These are phyloP conservation scores for Arctium lappa DNA, from an alignment of 129 eudicot genomes.

Conservation along the genomic window DNA sequence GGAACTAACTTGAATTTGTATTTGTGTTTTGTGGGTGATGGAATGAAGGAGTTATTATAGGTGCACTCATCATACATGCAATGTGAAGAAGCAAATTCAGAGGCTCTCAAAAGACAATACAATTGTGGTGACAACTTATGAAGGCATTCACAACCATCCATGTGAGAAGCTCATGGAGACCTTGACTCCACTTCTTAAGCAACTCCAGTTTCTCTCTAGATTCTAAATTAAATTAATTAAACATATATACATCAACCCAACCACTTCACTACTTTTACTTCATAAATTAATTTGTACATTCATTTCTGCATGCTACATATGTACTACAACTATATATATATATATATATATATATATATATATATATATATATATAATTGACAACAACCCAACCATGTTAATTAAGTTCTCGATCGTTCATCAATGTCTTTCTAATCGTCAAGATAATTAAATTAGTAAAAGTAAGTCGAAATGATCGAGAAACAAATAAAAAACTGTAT, in stretches of 20 bases:
- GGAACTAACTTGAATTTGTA: background rate
- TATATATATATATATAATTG: background rate
- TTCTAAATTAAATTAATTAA: constrained; percentile 32
- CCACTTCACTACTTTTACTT: background rate
- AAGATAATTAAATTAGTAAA: no score
- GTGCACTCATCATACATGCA: constrained; percentile 97
- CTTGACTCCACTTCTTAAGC: constrained; percentile 84
- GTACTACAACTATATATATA: background rate
- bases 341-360: no score
- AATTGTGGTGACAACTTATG: constrained; percentile 90
- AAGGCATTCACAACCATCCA: constrained; percentile 93
- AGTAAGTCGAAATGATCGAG: no score
- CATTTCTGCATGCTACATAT: background rate
- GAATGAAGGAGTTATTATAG: constrained; percentile 85
- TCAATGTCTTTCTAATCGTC: no score
- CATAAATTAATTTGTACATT: background rate
- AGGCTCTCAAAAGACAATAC: constrained; percentile 78
- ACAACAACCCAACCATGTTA: no score
- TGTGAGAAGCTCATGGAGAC: constrained; percentile 99
- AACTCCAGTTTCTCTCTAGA: constrained; percentile 92
- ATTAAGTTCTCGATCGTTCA: no score
- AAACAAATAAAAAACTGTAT: no score
- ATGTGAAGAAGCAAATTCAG: constrained; percentile 98
- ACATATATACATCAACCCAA: background rate
- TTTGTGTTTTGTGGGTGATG: constrained; percentile 2